Evolutionary conservation across 148 eudicot species (phyloP).

Genomic region (Chenopodium quinoa): DNA sequence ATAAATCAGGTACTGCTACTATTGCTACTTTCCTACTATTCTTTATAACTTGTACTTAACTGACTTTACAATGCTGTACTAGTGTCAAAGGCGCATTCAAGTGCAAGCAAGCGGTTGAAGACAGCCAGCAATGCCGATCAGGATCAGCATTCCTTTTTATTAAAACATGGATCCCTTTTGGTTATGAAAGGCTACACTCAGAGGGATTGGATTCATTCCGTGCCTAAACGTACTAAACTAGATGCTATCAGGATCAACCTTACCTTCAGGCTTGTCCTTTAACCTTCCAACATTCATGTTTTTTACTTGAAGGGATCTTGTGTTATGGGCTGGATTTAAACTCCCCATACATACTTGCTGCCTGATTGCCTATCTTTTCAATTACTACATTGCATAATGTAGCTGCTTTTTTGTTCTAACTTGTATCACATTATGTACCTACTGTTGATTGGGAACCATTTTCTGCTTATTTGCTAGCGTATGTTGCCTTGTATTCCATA

Average conservation of each 20-base stretch:
- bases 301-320: too few species aligned
- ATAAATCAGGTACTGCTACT: background rate
- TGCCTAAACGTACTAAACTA: slow-evolving; percentile 84
- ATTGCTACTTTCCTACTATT: too few species aligned
- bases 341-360: too few species aligned
- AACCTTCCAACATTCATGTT: slow-evolving; percentile 1
- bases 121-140: slow-evolving; percentile 21
- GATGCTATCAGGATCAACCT: slow-evolving; percentile 76
- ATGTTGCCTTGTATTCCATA: too few species aligned
- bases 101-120: slow-evolving; percentile 56
- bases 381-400: too few species aligned
- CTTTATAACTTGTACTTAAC: too few species aligned
- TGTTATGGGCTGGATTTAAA: too few species aligned
- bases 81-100: slow-evolving; percentile 15
- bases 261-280: slow-evolving; percentile 73
- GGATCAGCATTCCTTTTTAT: slow-evolving; percentile 52
- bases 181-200: slow-evolving; percentile 92
- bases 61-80: background rate
- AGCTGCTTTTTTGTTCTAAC: too few species aligned
- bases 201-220: slow-evolving; percentile 92
- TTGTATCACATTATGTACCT: too few species aligned
- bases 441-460: too few species aligned
- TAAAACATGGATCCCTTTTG: slow-evolving; percentile 85
- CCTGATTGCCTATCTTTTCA: too few species aligned
- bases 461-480: too few species aligned